phyloP scores from a whole-genome alignment of 176 grass and related monocot genomes.

The Oryza officinalis region DNA sequence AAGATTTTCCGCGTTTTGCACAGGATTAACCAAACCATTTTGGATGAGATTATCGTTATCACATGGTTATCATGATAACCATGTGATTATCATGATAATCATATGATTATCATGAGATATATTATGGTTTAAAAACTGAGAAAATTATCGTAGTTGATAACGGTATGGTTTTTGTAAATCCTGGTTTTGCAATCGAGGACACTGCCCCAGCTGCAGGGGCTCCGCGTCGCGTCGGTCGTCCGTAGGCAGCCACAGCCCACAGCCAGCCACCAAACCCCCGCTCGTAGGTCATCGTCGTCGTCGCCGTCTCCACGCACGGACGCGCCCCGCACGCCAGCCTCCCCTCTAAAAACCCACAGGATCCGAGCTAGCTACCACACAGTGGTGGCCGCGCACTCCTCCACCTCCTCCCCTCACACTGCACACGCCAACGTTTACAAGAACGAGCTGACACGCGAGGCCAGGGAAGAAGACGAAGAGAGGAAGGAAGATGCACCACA shows the following conservation, averaged over 20 bases:
- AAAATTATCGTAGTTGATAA: too few species aligned
- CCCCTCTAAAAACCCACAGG: slow-evolving; percentile 9
- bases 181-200: background rate
- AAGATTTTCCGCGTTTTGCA: too few species aligned
- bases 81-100: too few species aligned
- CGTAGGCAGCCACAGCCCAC: background rate
- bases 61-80: too few species aligned
- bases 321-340: background rate
- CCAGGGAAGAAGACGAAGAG: too few species aligned
- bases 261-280: background rate
- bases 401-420: background rate
- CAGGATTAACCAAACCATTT: too few species aligned
- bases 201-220: background rate
- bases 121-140: too few species aligned
- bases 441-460: background rate
- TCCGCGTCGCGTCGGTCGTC: background rate
- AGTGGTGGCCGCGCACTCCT: slow-evolving; percentile 38
- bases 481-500: slow-evolving; percentile 46
- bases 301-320: background rate
- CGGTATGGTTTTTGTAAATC: too few species aligned
- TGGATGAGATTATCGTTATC: too few species aligned
- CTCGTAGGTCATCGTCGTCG: slow-evolving; percentile 2
- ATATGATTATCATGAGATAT: too few species aligned
- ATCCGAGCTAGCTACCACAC: too few species aligned
- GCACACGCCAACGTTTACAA: background rate